phyloP scores from a whole-genome alignment of 2,329 filamentous ascomycete species.

The Fusarium liriodendri region DNA sequence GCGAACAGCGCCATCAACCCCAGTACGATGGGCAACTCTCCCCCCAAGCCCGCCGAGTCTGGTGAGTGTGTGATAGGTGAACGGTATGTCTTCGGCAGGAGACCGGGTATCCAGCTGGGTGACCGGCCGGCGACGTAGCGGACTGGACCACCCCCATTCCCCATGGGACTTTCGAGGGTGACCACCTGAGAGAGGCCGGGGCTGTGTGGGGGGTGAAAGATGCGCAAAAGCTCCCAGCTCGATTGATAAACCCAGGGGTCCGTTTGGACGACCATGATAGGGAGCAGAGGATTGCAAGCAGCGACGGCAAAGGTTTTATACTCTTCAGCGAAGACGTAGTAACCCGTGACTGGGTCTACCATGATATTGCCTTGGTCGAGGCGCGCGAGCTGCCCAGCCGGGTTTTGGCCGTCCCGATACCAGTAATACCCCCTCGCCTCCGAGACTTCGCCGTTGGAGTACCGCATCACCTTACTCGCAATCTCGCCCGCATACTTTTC shows the following conservation, averaged over 20 bases:
- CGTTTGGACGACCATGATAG: slow-evolving; percentile 46
- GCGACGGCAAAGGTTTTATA: slow-evolving; percentile 49
- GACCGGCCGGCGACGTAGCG: slow-evolving; percentile 47
- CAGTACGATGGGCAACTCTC: slow-evolving; percentile 53
- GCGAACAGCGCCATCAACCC: slow-evolving; percentile 54
- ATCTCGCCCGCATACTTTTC: slow-evolving; percentile 43
- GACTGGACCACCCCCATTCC: slow-evolving; percentile 10
- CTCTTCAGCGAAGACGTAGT: neutral
- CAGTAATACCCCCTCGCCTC: slow-evolving; percentile 39
- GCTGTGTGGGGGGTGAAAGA: slow-evolving; percentile 32
- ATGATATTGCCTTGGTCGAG: neutral
- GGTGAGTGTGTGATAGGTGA: slow-evolving; percentile 18
- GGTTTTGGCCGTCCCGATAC: slow-evolving; percentile 7
- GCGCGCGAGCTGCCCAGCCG: slow-evolving; percentile 3
- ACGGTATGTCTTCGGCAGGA: slow-evolving; percentile 49
- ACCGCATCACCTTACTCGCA: slow-evolving; percentile 51
- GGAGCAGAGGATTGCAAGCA: slow-evolving; percentile 51
- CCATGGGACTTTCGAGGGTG: slow-evolving; percentile 30
- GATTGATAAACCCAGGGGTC: slow-evolving; percentile 26
- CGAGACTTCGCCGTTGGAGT: slow-evolving; percentile 45
- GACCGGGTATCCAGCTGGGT: slow-evolving; percentile 53
- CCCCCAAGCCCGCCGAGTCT: slow-evolving; percentile 49
- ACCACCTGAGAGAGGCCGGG: slow-evolving; percentile 47
- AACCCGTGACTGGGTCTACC: too few species aligned
- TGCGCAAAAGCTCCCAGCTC: slow-evolving; percentile 46